Conservation (phyloP, 495 filamentous ascomycete species). For the Viridothelium virens region DNA sequence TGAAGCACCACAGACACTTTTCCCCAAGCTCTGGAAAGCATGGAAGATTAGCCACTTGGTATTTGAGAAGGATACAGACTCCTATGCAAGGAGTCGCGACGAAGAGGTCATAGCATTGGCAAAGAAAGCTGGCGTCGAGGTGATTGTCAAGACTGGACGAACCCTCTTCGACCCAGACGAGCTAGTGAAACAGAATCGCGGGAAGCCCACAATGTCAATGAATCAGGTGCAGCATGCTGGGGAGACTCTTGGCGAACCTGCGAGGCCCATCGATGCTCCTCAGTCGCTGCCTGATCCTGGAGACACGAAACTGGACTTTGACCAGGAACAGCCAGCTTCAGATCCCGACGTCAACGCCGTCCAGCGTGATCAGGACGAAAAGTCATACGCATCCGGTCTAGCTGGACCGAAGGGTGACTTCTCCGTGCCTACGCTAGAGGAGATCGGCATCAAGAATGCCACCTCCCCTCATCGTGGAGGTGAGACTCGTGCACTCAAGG, state of each 20-base stretch:
- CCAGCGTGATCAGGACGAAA: conserved; percentile 41
- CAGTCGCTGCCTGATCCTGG: conserved; percentile 52
- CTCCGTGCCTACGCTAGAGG: conserved; percentile 50
- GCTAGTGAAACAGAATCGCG: conserved; percentile 51
- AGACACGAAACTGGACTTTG: conserved; percentile 47
- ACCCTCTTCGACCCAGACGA: conserved; percentile 63
- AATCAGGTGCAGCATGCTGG: conserved; percentile 46
- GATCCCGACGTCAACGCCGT: conserved; percentile 49
- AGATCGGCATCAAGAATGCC: conserved; percentile 52
- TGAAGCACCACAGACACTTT: conserved; percentile 57
- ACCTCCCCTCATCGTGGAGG: conserved; percentile 56
- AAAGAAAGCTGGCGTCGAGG: conserved; percentile 54
- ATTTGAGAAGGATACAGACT: conserved; percentile 67
- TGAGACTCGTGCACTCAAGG: conserved; percentile 50
- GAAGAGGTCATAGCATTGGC: conserved; percentile 46
- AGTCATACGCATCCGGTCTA: conserved; percentile 45
- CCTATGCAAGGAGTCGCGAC: conserved; percentile 57
- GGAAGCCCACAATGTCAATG: conserved; percentile 64
- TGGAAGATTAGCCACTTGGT: conserved; percentile 65
- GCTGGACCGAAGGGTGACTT: conserved; percentile 57
- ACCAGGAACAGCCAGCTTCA: conserved; percentile 40
- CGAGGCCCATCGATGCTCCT: conserved; percentile 48
- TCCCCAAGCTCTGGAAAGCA: conserved; percentile 58
- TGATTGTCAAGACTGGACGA: conserved; percentile 51
- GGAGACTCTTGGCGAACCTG: conserved; percentile 46